Evolutionary conservation across 2,329 filamentous ascomycete genomes (phyloP), one percentile per base, ranked within the genome.

Genomic region (Bipolaris cookei): DNA sequence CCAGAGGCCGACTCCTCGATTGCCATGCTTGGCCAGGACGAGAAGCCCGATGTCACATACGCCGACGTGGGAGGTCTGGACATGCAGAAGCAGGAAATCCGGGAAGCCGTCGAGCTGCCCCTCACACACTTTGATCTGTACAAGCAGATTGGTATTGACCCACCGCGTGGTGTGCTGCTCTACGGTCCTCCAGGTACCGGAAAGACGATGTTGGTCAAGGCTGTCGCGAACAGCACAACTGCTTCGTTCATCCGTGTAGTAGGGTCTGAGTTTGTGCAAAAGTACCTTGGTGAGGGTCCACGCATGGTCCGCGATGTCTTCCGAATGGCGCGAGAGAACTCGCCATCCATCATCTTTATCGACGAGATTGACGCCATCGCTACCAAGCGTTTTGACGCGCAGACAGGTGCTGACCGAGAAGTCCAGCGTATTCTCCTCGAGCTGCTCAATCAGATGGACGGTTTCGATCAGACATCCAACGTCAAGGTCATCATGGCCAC

Each of bases 401-500:
- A 99, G 80, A 99, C 95, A 3, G 95, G 95, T 77, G 95, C 95
- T 65, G 95, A 99, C 76, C 88, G 95, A 81, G 95, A 99, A 80
- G 95, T 99, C 14, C 95, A 99, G 82, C 94, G 95, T 84, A 99
- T 99, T 73, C 83, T 99, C 58, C 88, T 99, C 59, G 95, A 99
- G 78, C 83, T 99, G 66, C 88, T 99, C 64, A 99, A 99, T 82
- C 95, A 99, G 81, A 99, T 99, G 95, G 95, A 99, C 77, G 95
- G 95, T 65, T 99, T 99, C 82, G 95, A 99, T 78, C 95, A 99
- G 80, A 97, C 92, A 0, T 91, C 92, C 77, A 99, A 99, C 79
- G 95, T 99, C 80, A 99, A 99, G 83, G 95, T 99, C 76, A 99
- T 99, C 81, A 99, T 99, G 95, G 95, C 95, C 66, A 99, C 95